A percentile compares a stretch with the other conserved stretches of the same genome.
Evolutionary conservation across 495 filamentous ascomycete species (phyloP).

Genomic region (Penicillium canariense): DNA sequence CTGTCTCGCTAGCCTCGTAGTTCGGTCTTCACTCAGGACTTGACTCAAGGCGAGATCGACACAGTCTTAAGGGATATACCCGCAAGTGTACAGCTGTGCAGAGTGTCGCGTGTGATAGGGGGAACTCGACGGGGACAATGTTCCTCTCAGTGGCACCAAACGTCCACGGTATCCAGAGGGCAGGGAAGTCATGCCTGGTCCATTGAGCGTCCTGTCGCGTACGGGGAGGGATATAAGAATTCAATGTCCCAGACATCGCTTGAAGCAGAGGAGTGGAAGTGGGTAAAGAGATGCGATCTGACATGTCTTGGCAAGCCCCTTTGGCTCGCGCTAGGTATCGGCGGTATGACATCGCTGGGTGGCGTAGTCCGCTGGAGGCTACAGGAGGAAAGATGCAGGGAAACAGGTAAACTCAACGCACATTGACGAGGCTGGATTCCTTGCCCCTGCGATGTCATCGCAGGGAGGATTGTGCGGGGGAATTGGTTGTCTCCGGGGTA

Average conservation of each 20-base stretch:
- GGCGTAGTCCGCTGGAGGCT: background rate
- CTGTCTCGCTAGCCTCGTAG: no score
- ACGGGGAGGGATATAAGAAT: background rate
- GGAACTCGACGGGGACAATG: background rate
- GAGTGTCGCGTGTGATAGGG: background rate
- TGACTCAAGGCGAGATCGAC: no score
- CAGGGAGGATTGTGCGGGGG: no score
- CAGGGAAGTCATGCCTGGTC: background rate
- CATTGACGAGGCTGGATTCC: background rate
- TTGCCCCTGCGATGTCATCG: background rate
- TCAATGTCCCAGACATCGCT: background rate
- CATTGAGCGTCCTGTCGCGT: background rate
- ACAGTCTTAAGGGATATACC: background rate
- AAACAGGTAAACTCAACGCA: background rate
- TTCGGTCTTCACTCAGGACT: no score
- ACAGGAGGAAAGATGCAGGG: background rate
- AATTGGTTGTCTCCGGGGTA: no score
- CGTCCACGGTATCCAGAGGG: background rate
- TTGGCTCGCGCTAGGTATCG: background rate
- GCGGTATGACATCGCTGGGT: background rate
- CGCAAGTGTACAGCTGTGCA: background rate
- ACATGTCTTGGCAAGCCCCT: conserved; percentile 20
- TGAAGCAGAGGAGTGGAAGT: conserved; percentile 10
- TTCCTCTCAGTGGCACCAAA: conserved; percentile 10
- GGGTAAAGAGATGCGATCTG: conserved; percentile 14